phyloP scores from a whole-genome alignment of 192 early-diverging fungal genomes.

The Jimgerdemannia flammicorona region DNA sequence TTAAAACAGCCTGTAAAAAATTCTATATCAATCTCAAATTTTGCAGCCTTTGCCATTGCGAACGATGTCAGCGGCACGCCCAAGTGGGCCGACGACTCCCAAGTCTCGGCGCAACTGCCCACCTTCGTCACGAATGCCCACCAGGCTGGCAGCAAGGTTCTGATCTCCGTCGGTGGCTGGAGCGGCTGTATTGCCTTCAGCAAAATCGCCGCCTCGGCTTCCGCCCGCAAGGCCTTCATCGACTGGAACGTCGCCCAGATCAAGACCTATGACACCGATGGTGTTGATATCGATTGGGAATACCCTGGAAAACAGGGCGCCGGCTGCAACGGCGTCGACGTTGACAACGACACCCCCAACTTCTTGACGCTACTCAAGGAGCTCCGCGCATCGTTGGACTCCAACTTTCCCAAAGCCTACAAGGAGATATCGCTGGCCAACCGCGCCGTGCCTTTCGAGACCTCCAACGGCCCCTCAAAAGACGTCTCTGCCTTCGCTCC shows the following conservation, averaged over 20 bases:
- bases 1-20: not conserved
- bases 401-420: slow-evolving; percentile 27
- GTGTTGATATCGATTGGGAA: slow-evolving; percentile 67
- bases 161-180: slow-evolving; percentile 72
- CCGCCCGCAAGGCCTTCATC: slow-evolving; percentile 51
- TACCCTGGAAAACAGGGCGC: slow-evolving; percentile 53
- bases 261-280: slow-evolving; percentile 52
- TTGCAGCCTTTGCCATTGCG: slow-evolving; percentile 43
- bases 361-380: slow-evolving; percentile 49
- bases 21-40: not conserved
- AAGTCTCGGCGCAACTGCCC: slow-evolving; percentile 24
- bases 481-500: slow-evolving; percentile 49
- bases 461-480: slow-evolving; percentile 31
- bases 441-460: slow-evolving; percentile 53
- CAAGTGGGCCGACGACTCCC: slow-evolving; percentile 23
- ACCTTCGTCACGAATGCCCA: slow-evolving; percentile 43
- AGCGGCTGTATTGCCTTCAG: slow-evolving; percentile 66
- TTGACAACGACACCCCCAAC: slow-evolving; percentile 51
- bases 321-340: slow-evolving; percentile 48
- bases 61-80: slow-evolving; percentile 40
- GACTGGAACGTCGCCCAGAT: slow-evolving; percentile 53
- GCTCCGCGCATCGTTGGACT: slow-evolving; percentile 41
- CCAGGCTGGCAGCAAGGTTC: slow-evolving; percentile 42
- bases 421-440: slow-evolving; percentile 63
- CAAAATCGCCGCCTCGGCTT: slow-evolving; percentile 43